phyloP scores from a whole-genome alignment of 257 asterid genomes.

The Nyctanthes arbortristis region DNA sequence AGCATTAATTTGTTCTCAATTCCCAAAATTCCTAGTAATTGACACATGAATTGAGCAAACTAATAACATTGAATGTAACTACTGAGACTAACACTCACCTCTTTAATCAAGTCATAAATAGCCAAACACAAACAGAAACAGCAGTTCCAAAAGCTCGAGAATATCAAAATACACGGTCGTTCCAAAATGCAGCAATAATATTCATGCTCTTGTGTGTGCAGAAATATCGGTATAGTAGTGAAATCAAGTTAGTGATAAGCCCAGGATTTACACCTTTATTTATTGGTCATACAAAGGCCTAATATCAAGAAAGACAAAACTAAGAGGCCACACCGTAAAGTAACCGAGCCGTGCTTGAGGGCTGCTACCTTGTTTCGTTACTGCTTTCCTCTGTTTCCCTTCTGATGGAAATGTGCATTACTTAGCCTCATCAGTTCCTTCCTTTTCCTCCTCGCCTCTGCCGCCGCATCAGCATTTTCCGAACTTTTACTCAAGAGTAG shows the following conservation, averaged over 20 bases:
- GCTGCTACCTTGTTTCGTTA: conserved; percentile 27
- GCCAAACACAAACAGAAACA: background rate
- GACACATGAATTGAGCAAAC: background rate
- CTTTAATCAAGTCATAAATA: background rate
- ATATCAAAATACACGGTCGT: background rate
- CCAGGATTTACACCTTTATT: background rate
- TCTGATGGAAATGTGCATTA: conserved; percentile 10
- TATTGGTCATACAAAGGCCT: background rate
- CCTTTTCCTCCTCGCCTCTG: conserved; percentile 44
- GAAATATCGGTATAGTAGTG: too few relatives aligned
- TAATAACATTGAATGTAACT: too few relatives aligned
- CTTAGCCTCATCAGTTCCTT: conserved; percentile 40
- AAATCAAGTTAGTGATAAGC: background rate
- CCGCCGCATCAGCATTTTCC: conserved; percentile 17
- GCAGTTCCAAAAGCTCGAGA: background rate
- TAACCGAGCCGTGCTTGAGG: background rate
- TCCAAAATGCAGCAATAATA: background rate
- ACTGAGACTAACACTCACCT: background rate
- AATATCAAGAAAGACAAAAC: background rate
- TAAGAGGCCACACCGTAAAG: background rate
- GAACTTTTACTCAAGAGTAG: background rate
- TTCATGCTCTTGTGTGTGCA: too few relatives aligned
- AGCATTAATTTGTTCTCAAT: too few relatives aligned
- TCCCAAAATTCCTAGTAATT: too few relatives aligned
- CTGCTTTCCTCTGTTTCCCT: conserved; percentile 33